Conservation (phyloP, 805 yeast species). For the Candida incommunis region DNA sequence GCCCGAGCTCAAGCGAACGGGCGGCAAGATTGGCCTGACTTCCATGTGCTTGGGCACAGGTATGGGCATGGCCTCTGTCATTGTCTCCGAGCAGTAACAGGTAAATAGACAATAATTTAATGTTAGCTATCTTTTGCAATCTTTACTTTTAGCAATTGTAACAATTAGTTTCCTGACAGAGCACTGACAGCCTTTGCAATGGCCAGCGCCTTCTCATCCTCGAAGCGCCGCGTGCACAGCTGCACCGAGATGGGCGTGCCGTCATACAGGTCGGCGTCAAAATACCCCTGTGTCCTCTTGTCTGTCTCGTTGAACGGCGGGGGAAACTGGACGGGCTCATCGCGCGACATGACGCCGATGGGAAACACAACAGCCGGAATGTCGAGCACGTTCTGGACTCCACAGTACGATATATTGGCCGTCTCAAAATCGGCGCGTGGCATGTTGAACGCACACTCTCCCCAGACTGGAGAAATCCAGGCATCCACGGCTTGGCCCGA, state of each 20-base stretch:
- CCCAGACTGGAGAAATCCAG: neutral
- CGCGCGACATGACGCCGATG: neutral
- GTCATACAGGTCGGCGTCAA: neutral
- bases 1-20: conserved; percentile 55
- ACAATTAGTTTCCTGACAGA: no score
- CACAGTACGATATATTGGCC: neutral
- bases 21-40: conserved; percentile 71
- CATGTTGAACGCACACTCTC: conserved; percentile 1
- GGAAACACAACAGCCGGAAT: neutral
- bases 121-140: no score
- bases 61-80: conserved; percentile 92
- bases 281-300: neutral
- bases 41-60: conserved; percentile 98
- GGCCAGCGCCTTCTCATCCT: neutral
- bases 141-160: no score
- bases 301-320: neutral
- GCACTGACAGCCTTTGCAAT: neutral
- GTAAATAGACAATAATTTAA: neutral
- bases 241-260: neutral
- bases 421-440: conserved; percentile 1
- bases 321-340: neutral
- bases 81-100: conserved; percentile 51
- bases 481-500: neutral
- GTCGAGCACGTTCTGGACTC: neutral
- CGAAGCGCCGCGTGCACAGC: neutral